Percentiles rank a stretch among this genome's conserved stretches.
phyloP scores from a whole-genome alignment of 1,284 basidiomycete genomes.

The Tremellales sp. region DNA sequence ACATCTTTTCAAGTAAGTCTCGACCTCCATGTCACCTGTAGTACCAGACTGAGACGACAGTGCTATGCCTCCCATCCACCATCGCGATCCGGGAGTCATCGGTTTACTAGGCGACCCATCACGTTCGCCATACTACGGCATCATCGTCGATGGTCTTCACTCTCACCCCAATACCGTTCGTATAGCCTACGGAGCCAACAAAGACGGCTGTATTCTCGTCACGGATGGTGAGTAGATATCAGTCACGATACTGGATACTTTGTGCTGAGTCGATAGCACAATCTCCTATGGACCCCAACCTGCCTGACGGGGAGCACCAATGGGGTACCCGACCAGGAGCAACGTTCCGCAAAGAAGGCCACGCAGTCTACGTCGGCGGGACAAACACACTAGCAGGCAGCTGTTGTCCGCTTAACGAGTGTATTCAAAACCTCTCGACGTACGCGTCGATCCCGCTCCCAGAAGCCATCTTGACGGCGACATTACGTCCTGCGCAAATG shows the following conservation, averaged over 20 bases:
- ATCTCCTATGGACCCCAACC: constrained; percentile 76
- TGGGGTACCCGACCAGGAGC: constrained; percentile 61
- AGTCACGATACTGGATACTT: neutral
- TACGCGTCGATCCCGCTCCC: constrained; percentile 79
- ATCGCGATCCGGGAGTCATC: constrained; percentile 59
- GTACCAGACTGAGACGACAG: constrained; percentile 14
- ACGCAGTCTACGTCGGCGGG: constrained; percentile 74
- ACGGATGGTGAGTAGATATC: constrained; percentile 63
- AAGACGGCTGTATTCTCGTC: constrained; percentile 78
- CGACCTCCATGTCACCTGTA: no score
- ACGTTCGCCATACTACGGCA: constrained; percentile 69
- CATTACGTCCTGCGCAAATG: constrained; percentile 75
- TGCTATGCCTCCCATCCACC: constrained; percentile 39
- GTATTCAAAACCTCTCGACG: constrained; percentile 72
- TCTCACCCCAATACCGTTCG: constrained; percentile 84
- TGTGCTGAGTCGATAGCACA: constrained; percentile 10
- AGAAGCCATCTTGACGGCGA: constrained; percentile 78
- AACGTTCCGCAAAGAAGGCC: constrained; percentile 73
- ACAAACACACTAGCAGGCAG: constrained; percentile 77
- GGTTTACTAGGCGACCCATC: constrained; percentile 72
- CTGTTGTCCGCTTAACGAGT: constrained; percentile 62
- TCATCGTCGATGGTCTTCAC: constrained; percentile 88
- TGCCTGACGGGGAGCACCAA: constrained; percentile 75
- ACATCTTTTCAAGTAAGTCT: constrained; percentile 75
- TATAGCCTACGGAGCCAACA: constrained; percentile 74